These are phyloP conservation scores for Amesomyces nigricolor DNA, from an alignment of 2,329 filamentous ascomycete genomes.

Conservation along the genomic window DNA sequence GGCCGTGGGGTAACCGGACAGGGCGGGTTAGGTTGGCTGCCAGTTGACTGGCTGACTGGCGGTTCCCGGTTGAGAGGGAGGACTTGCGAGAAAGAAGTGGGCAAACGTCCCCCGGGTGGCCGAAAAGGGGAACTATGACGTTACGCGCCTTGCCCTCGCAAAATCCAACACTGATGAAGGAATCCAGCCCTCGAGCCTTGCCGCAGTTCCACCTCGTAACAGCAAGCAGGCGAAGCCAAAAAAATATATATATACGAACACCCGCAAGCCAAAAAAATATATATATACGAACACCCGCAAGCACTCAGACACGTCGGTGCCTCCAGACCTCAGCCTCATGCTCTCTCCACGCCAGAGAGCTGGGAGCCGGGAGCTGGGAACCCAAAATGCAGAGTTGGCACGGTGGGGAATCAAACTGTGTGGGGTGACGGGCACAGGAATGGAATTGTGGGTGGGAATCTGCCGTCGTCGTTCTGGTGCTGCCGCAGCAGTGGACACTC, in stretches of 20 bases:
- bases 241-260: background rate
- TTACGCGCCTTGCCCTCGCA: constrained; percentile 10
- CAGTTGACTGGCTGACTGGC: too few species aligned
- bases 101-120: constrained; percentile 18
- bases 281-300: too few species aligned
- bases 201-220: background rate
- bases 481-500: too few species aligned
- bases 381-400: too few species aligned
- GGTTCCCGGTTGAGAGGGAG: background rate
- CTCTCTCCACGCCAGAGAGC: too few species aligned
- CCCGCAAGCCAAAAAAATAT: background rate
- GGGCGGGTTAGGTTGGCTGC: background rate
- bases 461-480: too few species aligned
- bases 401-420: too few species aligned
- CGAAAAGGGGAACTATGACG: constrained; percentile 25
- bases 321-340: too few species aligned
- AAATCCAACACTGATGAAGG: background rate
- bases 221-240: background rate
- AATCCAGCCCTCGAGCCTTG: background rate
- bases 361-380: too few species aligned
- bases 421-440: too few species aligned
- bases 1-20: background rate
- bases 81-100: constrained; percentile 17
- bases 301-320: too few species aligned
- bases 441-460: too few species aligned